phyloP scores from a whole-genome alignment of 108 stramenopile species.

The Cyclotella kingstonii region DNA sequence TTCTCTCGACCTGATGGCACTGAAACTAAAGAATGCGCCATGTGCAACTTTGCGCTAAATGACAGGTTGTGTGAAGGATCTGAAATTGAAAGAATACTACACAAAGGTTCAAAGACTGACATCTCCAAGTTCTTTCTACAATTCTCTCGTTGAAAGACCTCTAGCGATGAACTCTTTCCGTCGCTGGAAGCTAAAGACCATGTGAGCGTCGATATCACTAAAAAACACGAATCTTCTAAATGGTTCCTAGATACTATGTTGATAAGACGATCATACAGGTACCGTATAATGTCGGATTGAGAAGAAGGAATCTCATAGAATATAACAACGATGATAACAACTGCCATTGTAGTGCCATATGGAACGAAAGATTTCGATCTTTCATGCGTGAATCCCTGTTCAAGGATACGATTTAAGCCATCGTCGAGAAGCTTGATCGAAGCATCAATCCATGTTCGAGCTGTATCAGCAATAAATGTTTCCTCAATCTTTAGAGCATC shows the following conservation, averaged over 20 bases:
- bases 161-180: slow-evolving; percentile 4
- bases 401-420: not conserved
- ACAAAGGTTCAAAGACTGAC: slow-evolving; percentile 22
- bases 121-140: not conserved
- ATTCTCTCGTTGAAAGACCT: slow-evolving; percentile 9
- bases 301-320: slow-evolving; percentile 40
- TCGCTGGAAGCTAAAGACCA: slow-evolving; percentile 26
- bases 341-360: slow-evolving; percentile 30
- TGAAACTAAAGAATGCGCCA: slow-evolving; percentile 21
- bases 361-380: not conserved
- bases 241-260: slow-evolving; percentile 6
- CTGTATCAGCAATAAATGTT: slow-evolving; percentile 19
- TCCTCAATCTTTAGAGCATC: slow-evolving; percentile 2
- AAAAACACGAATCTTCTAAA: slow-evolving; percentile 6
- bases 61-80: slow-evolving; percentile 12
- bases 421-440: slow-evolving; percentile 38
- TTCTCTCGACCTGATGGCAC: slow-evolving; percentile 25
- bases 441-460: slow-evolving; percentile 38
- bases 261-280: slow-evolving; percentile 19
- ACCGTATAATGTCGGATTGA: slow-evolving; percentile 30
- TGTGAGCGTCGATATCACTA: slow-evolving; percentile 22
- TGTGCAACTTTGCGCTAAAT: slow-evolving; percentile 12
- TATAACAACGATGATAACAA: slow-evolving; percentile 32
- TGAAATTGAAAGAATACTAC: slow-evolving; percentile 32
- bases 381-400: not conserved